Evolutionary conservation across 345 rosid genomes (phyloP).

Genomic region (Gynandropsis gynandra): DNA sequence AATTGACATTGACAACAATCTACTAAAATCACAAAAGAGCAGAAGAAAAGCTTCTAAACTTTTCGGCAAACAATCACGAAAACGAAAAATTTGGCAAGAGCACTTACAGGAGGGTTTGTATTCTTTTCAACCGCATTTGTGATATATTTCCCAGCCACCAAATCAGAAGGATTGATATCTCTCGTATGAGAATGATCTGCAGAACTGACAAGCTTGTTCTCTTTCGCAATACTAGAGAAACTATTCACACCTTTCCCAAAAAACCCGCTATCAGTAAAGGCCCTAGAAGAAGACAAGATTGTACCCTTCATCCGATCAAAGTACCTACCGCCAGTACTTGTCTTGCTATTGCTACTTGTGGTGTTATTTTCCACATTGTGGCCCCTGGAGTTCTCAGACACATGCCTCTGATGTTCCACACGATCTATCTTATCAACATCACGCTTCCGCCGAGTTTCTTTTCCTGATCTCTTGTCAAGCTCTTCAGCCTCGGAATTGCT

Average conservation of each 20-base stretch:
- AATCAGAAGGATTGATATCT: conserved; percentile 50
- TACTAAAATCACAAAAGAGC: neutral
- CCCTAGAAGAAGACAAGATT: conserved; percentile 72
- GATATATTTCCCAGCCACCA: conserved; percentile 31
- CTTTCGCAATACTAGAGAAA: conserved; percentile 42
- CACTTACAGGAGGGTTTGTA: conserved; percentile 53
- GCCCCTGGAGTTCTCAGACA: conserved; percentile 39
- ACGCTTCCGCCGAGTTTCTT: conserved; percentile 54
- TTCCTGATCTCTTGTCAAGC: conserved; percentile 55
- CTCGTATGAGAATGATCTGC: conserved; percentile 50
- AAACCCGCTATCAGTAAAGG: conserved; percentile 68
- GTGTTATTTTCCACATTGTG: conserved; percentile 35
- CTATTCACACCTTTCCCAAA: conserved; percentile 60
- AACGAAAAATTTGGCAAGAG: conserved; percentile 8
- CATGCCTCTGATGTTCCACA: conserved; percentile 41
- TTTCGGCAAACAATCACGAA: neutral
- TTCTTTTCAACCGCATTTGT: conserved; percentile 51
- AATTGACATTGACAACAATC: neutral
- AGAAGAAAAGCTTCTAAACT: neutral
- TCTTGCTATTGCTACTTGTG: conserved; percentile 39
- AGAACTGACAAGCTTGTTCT: conserved; percentile 42
- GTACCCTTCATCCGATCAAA: conserved; percentile 88
- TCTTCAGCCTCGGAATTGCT: conserved; percentile 90
- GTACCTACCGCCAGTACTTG: conserved; percentile 58
- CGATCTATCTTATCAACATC: conserved; percentile 53